Percentiles rank a stretch among this genome's conserved stretches.
phyloP scores from a whole-genome alignment of 495 filamentous ascomycete species.

The Aspergillus avenaceus region DNA sequence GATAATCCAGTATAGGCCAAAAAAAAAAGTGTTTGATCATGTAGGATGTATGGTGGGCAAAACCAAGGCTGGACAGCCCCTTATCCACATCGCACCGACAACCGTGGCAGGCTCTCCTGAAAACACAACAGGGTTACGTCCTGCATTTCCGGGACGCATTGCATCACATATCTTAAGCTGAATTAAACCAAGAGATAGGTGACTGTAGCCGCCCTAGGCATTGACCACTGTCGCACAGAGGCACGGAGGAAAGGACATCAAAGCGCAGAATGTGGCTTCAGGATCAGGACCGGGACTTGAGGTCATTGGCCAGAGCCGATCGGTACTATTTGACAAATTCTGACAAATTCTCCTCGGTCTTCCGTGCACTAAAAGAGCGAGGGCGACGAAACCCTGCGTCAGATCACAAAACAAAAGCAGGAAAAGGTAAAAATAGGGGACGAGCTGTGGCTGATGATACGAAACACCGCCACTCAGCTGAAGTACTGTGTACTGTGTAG shows the following conservation, averaged over 20 bases:
- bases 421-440: background rate
- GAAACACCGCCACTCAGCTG: conserved; percentile 1
- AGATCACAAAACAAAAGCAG: background rate
- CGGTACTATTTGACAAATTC: background rate
- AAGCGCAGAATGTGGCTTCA: background rate
- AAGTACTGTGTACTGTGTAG: no score
- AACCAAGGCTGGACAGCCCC: no score
- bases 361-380: background rate
- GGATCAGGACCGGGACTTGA: background rate
- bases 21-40: no score
- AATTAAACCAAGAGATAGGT: background rate
- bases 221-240: conserved; percentile 2
- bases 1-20: no score
- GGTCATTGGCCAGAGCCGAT: background rate
- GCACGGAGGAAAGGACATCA: background rate
- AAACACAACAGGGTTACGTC: background rate
- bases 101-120: background rate
- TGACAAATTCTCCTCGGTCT: background rate
- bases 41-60: no score
- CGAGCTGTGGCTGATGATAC: conserved; percentile 1
- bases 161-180: background rate
- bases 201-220: conserved; percentile 1
- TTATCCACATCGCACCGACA: background rate
- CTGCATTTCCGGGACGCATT: background rate
- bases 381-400: background rate